phyloP scores from a whole-genome alignment of 495 filamentous ascomycete genomes.

The Lepraria neglecta region DNA sequence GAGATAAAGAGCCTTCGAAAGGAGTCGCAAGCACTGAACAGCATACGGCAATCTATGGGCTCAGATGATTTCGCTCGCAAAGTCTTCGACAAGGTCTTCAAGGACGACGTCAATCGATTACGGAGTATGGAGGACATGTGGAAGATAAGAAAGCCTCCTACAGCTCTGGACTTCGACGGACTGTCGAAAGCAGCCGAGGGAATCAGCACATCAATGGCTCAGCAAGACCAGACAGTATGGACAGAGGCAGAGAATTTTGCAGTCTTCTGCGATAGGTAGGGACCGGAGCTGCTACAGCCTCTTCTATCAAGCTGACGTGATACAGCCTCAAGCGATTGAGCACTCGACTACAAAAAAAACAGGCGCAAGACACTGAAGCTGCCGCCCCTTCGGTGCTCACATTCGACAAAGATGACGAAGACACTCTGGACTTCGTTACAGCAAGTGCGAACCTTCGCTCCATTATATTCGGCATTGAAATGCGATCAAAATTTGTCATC shows the following conservation, averaged over 20 bases:
- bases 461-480: conserved; percentile 75
- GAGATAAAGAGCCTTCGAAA: conserved; percentile 81
- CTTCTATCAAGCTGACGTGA: conserved; percentile 5
- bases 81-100: conserved; percentile 91
- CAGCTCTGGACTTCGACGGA: conserved; percentile 60
- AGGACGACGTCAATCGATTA: conserved; percentile 73
- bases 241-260: conserved; percentile 69
- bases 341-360: conserved; percentile 57
- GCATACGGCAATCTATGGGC: conserved; percentile 76
- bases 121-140: conserved; percentile 95
- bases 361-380: conserved; percentile 44
- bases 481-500: conserved; percentile 87
- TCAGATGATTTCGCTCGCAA: conserved; percentile 69
- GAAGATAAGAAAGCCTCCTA: conserved; percentile 72
- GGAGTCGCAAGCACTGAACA: conserved; percentile 76
- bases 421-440: conserved; percentile 92
- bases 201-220: conserved; percentile 49
- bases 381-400: conserved; percentile 56
- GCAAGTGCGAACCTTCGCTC: conserved; percentile 85
- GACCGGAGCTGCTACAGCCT: neutral
- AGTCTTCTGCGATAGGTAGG: conserved; percentile 74
- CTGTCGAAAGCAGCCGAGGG: conserved; percentile 44
- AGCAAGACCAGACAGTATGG: conserved; percentile 74
- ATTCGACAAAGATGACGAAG: conserved; percentile 96
- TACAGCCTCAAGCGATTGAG: conserved; percentile 66